phyloP scores from a whole-genome alignment of 352 stramenopile genomes.

The Thraustochytrium sp. region DNA sequence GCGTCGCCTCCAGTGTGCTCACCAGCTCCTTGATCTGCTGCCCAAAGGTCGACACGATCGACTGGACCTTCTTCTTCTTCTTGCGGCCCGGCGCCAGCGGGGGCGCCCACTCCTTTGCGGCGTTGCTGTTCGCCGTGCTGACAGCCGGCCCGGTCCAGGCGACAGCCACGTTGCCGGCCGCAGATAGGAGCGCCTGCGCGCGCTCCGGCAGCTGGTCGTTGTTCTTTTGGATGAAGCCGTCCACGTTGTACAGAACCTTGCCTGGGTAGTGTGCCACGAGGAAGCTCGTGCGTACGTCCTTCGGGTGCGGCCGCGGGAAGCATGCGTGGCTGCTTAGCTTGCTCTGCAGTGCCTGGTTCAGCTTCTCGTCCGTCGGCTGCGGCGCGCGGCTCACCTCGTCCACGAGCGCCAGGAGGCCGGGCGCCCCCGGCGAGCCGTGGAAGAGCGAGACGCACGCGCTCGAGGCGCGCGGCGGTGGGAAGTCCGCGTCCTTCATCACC shows the following conservation, averaged over 20 bases:
- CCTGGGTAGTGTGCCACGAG: constrained; percentile 78
- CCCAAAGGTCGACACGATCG: constrained; percentile 59
- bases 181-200: neutral
- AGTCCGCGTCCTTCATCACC: constrained; percentile 34
- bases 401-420: neutral
- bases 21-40: constrained; percentile 70
- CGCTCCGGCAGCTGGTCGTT: constrained; percentile 75
- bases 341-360: constrained; percentile 69
- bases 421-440: neutral
- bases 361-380: constrained; percentile 77
- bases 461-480: neutral
- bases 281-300: constrained; percentile 79
- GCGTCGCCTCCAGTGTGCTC: constrained; percentile 64
- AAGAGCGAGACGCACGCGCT: constrained; percentile 4
- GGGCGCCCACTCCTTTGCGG: neutral
- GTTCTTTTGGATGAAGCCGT: constrained; percentile 57
- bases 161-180: neutral
- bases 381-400: constrained; percentile 57
- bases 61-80: constrained; percentile 21
- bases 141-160: neutral
- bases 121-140: constrained; percentile 9
- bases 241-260: constrained; percentile 72
- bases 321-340: constrained; percentile 61
- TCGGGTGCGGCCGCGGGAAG: constrained; percentile 71
- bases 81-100: too few relatives aligned